These are phyloP conservation scores for Parastagonospora nodorum DNA, from an alignment of 2,329 filamentous ascomycete genomes.

Conservation along the genomic window DNA sequence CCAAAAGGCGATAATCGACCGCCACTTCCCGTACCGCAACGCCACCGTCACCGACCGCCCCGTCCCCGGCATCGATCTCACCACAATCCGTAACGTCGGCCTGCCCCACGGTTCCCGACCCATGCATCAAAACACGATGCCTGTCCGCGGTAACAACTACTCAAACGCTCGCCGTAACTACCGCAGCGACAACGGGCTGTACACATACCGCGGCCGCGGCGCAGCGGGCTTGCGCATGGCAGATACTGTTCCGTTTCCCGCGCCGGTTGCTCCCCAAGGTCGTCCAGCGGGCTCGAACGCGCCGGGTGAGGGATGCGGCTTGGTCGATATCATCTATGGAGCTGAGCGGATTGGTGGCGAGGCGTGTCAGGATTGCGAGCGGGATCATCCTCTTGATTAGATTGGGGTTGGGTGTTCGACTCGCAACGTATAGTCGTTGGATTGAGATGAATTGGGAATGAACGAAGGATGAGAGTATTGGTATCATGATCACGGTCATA, in stretches of 20 bases:
- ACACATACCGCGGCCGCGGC: slow-evolving; percentile 18
- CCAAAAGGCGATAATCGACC: slow-evolving; percentile 20
- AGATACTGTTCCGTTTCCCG: slow-evolving; percentile 38
- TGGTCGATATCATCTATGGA: slow-evolving; percentile 15
- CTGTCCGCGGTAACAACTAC: slow-evolving; percentile 9
- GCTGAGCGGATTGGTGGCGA: slow-evolving; percentile 19
- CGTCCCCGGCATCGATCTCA: slow-evolving; percentile 11
- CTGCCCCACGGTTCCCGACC: slow-evolving; percentile 1
- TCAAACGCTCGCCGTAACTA: slow-evolving; percentile 3
- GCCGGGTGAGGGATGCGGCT: slow-evolving; percentile 18
- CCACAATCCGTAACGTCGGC: slow-evolving; percentile 16
- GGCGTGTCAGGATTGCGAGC: slow-evolving; percentile 22
- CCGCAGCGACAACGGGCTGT: slow-evolving; percentile 29
- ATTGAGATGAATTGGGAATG: too few relatives aligned
- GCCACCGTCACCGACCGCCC: slow-evolving; percentile 2
- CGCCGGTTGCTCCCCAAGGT: slow-evolving; percentile 32
- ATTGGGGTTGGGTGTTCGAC: too few relatives aligned
- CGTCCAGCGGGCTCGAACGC: slow-evolving; percentile 4
- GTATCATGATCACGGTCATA: too few relatives aligned
- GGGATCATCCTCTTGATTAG: slow-evolving; percentile 11
- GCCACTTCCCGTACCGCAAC: slow-evolving; percentile 10
- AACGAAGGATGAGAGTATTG: too few relatives aligned
- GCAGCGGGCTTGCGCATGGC: slow-evolving; percentile 34
- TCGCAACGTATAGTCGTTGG: too few relatives aligned
- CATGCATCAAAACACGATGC: slow-evolving; percentile 7